Percentiles rank a stretch among this genome's conserved stretches.
phyloP scores from a whole-genome alignment of 2,329 filamentous ascomycete species.

The Tothia fuscella region DNA sequence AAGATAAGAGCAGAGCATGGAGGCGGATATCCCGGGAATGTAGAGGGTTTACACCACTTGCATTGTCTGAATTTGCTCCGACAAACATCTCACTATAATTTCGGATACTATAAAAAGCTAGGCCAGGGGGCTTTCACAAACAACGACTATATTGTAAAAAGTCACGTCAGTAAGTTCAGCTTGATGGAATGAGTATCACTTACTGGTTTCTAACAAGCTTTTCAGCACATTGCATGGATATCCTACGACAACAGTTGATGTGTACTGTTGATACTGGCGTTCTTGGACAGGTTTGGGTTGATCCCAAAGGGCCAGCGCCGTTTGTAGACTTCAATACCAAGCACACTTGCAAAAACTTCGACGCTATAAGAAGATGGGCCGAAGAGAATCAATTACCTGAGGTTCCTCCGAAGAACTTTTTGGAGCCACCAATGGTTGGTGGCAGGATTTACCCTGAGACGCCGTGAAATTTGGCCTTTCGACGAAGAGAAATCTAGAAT shows the following conservation, averaged over 20 bases:
- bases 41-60: slow-evolving; percentile 45
- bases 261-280: slow-evolving; percentile 49
- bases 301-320: slow-evolving; percentile 32
- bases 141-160: slow-evolving; percentile 40
- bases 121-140: slow-evolving; percentile 44
- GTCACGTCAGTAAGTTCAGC: slow-evolving; percentile 49
- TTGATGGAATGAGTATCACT: slow-evolving; percentile 23
- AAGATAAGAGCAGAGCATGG: slow-evolving; percentile 45
- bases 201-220: too few relatives aligned
- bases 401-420: neutral
- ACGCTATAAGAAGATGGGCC: slow-evolving; percentile 42
- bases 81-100: slow-evolving; percentile 47
- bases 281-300: slow-evolving; percentile 49
- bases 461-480: too few relatives aligned
- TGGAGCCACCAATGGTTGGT: neutral
- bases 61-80: slow-evolving; percentile 52
- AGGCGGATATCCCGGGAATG: slow-evolving; percentile 45
- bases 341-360: slow-evolving; percentile 48
- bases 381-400: slow-evolving; percentile 37
- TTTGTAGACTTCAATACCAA: slow-evolving; percentile 52
- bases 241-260: slow-evolving; percentile 50
- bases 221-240: slow-evolving; percentile 48
- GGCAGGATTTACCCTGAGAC: too few relatives aligned
- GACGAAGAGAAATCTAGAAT: too few relatives aligned
- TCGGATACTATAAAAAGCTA: slow-evolving; percentile 41